A percentile compares a stretch with the other conserved stretches of the same genome.
phyloP scores from a whole-genome alignment of 75 land plant genomes.

The Picea sitchensis region DNA sequence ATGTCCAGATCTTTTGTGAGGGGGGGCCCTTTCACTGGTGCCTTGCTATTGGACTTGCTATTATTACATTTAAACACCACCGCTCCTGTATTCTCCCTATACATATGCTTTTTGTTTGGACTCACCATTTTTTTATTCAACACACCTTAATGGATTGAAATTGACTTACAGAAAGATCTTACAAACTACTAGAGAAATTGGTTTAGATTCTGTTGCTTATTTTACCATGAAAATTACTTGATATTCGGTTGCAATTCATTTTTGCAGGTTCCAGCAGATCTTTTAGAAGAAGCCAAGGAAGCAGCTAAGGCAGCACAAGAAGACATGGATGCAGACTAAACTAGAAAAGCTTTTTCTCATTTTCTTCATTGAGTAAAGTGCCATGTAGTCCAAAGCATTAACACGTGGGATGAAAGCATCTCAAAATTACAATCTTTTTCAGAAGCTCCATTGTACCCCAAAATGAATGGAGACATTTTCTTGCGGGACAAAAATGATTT shows the following conservation, averaged over 20 bases:
- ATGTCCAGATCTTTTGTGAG: too few species aligned
- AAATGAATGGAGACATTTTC: too few species aligned
- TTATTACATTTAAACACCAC: too few species aligned
- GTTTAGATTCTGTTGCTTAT: neutral
- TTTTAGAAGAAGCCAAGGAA: conserved; percentile 73
- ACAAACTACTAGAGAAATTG: neutral
- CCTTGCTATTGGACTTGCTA: too few species aligned
- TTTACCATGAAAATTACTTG: neutral
- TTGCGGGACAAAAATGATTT: too few species aligned
- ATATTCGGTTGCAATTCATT: neutral
- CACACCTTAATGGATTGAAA: neutral
- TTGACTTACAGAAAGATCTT: neutral
- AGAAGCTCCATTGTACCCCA: too few species aligned
- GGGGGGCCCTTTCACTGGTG: too few species aligned
- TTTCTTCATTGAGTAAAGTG: too few species aligned
- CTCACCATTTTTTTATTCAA: neutral
- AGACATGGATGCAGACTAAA: conserved; percentile 97
- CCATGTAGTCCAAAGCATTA: too few species aligned
- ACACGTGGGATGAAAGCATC: too few species aligned
- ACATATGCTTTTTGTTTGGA: neutral
- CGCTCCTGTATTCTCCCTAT: neutral
- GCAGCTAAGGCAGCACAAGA: conserved; percentile 87
- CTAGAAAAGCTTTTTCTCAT: too few species aligned
- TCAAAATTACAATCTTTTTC: too few species aligned
- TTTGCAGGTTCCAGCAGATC: conserved; percentile 76